These are phyloP conservation scores for Somion occarium DNA, from an alignment of 1,284 basidiomycete species.

Conservation along the genomic window DNA sequence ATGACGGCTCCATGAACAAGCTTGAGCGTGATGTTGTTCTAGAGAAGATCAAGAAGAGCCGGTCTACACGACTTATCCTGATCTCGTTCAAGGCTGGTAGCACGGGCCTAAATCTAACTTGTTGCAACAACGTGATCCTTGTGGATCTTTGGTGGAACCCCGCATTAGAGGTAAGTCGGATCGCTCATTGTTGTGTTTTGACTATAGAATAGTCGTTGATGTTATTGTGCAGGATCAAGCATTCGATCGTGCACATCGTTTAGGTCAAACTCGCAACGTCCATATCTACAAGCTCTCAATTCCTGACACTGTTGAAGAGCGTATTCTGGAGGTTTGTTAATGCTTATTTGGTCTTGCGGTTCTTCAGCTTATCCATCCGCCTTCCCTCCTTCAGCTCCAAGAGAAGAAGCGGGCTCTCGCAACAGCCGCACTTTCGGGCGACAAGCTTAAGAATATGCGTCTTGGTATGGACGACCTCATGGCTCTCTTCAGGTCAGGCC, in stretches of 20 bases:
- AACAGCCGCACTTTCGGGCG: constrained; percentile 82
- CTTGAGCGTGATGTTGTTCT: constrained; percentile 74
- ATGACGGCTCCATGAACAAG: constrained; percentile 84
- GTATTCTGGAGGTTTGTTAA: constrained; percentile 63
- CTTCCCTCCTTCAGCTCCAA: constrained; percentile 53
- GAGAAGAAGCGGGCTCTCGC: constrained; percentile 85
- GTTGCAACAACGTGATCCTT: constrained; percentile 91
- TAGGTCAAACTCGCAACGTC: constrained; percentile 82
- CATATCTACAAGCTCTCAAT: constrained; percentile 94
- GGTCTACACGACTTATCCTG: constrained; percentile 69
- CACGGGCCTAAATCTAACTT: constrained; percentile 90
- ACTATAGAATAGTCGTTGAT: constrained; percentile 2
- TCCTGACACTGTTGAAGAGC: constrained; percentile 84
- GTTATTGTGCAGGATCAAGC: constrained; percentile 55
- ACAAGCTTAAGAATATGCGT: constrained; percentile 81
- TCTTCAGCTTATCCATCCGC: constrained; percentile 5
- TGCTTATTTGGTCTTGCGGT: too few relatives aligned
- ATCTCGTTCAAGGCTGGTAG: constrained; percentile 97
- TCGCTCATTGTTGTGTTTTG: too few relatives aligned
- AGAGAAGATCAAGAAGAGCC: constrained; percentile 64
- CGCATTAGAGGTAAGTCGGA: constrained; percentile 62
- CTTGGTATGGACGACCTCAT: constrained; percentile 84
- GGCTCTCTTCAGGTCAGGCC: constrained; percentile 63
- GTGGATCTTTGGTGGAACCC: constrained; percentile 97
- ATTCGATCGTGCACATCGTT: constrained; percentile 17